Evolutionary conservation across 257 asterid species (phyloP), one percentile per base, ranked within the genome.

Genomic region (Nicotiana otophora): DNA sequence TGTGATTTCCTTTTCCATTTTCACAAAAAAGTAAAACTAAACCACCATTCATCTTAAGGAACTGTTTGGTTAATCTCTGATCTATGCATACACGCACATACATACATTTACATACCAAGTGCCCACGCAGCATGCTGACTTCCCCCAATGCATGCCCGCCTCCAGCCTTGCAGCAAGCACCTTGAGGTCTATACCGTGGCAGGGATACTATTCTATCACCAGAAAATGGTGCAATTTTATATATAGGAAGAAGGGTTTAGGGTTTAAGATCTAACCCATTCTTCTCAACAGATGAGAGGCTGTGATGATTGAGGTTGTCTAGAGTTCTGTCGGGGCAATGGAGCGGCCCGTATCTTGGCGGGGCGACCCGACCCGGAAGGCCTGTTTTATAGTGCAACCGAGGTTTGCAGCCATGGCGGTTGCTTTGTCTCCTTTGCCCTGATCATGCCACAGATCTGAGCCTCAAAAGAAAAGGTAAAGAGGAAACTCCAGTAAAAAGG

Each of bases 351-450:
- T 65, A 83, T 66, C 65, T 78, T 78, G 83, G 86, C n/a, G 10
- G 53, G 74, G 86, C 83, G 20, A 77, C 72, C 7, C 42, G 42
- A 34, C 1, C 63, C 80, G 58, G 78, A 34, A 12, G 42, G 23
- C 23, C 10, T 72, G 5, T 7, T 74, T 30, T 36, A 60, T 26
- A 3, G 62, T 74, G 79, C 39, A 72, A 48, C 57, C 2, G 31
- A 39, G 26, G 46, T 81, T 62, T 69, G 84, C 84, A 69, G 84
- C 74, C 84, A 82, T 82, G 61, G 84, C 51, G 39, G 31, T 2
- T 69, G 31, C 57, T 4, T 69, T 76, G 79, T 79, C 57, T 57
- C 36, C 72, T 33, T 68, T 55, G 34, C 12, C 33, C 31, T 60
- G 20, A 60, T 34, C 23, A 5, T 23, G 9, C 7, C 42, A 72